Evolutionary conservation across 805 yeast genomes (phyloP).

Genomic region (Isabelozyma gotoi): DNA sequence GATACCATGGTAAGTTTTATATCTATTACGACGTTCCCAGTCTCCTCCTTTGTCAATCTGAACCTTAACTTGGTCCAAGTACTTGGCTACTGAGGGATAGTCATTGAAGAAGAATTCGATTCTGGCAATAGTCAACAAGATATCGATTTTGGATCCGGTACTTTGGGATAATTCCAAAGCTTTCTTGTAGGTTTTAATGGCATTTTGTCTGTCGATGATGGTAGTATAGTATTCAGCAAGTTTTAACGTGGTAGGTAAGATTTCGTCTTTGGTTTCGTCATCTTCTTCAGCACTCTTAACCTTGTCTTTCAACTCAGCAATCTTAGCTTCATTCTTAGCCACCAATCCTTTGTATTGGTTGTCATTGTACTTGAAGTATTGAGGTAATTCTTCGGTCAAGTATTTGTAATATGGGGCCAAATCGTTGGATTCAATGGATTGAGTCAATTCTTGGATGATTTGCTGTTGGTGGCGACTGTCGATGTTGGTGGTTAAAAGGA

Average conservation of each 20-base stretch:
- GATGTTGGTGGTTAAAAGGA: slow-evolving; percentile 48
- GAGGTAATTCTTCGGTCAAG: slow-evolving; percentile 39
- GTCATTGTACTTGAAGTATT: slow-evolving; percentile 58
- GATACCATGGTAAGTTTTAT: slow-evolving; percentile 87
- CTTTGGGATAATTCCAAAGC: slow-evolving; percentile 80
- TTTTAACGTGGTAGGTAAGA: slow-evolving; percentile 70
- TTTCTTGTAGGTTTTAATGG: slow-evolving; percentile 62
- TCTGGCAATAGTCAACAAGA: slow-evolving; percentile 76
- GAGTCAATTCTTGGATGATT: slow-evolving; percentile 44
- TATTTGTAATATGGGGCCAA: slow-evolving; percentile 84
- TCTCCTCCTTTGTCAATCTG: slow-evolving; percentile 97
- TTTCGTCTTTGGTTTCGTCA: slow-evolving; percentile 85
- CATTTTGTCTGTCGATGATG: slow-evolving; percentile 78
- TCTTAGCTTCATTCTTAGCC: slow-evolving; percentile 54
- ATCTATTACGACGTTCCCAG: slow-evolving; percentile 97
- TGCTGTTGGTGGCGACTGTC: slow-evolving; percentile 40
- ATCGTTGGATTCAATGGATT: slow-evolving; percentile 55
- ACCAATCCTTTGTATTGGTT: slow-evolving; percentile 49
- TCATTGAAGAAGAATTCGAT: slow-evolving; percentile 90
- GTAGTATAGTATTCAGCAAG: slow-evolving; percentile 86
- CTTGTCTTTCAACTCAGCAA: slow-evolving; percentile 52
- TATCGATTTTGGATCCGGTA: slow-evolving; percentile 88
- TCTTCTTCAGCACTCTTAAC: slow-evolving; percentile 57
- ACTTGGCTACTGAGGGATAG: slow-evolving; percentile 62
- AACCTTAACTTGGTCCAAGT: slow-evolving; percentile 67